Base-by-base conservation (phyloP, 2,329 filamentous ascomycete species). In the Fusarium austroafricanum region DNA sequence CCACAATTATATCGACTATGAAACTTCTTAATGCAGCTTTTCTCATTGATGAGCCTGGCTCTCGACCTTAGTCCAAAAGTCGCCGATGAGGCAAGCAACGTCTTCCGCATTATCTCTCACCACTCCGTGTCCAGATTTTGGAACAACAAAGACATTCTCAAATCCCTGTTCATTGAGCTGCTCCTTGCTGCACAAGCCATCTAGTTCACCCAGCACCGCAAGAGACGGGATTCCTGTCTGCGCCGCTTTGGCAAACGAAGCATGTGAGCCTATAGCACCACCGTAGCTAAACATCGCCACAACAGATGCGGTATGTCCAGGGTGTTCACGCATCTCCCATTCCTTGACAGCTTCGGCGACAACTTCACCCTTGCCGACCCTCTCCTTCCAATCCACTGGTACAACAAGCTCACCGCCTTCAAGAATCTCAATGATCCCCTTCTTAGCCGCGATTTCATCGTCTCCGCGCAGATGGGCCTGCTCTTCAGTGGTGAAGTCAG, bases 321-420 rank as follows among this genome's bases (percentile, higher is more conserved):
- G 21, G 65, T 87, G 84, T 9, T 82, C 70, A 11, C 65, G 72
- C 71, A 80, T 77, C 68, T 86, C 76, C 85, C 85, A 87, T 0
- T 79, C 78, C n/a, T 77, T 72, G 3, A 87, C 69, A 0, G 83
- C 83, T 58, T 82, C 77, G 0, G 83, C 80, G 2, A 86, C 83
- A 0, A 86, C 72, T 39, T 84, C 79, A 0, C 83, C 82, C 1
- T 63, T 68, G 0, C 23, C 57, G 6, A 83, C 78, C 18, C 78
- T 77, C 42, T 83, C 75, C 62, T 78, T 69, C 83, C 84, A 86
- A 45, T 83, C 81, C 0, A 28, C 40, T 0, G 81, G 82, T 1
- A 84, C 80, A 2, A 78, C 63, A 6, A 84, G 64, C 3, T 77
- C 65, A 0, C 80, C 81, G 0, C 82, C 84, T 52, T 85, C 83